Evolutionary conservation across 768 basidiomycete species (phyloP), one percentile per base, ranked within the genome.

Genomic region (Lentinula raphanica): DNA sequence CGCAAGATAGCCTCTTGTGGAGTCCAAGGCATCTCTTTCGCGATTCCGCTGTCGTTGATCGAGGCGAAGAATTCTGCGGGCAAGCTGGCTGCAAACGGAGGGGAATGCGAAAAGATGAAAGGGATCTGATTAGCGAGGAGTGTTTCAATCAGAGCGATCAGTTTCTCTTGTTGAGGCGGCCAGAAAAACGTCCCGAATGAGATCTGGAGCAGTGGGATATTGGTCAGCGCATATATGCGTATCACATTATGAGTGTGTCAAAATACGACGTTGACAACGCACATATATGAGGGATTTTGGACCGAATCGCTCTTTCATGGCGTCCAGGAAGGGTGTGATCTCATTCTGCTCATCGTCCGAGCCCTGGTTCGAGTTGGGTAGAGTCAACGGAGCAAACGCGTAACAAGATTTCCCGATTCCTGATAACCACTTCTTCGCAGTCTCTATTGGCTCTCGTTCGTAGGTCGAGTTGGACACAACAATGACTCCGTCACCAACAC

Each of bases 151-250:
- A 57, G 15, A n/a, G 32, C 56, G 9, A n/a, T 8, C 28, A 57
- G 19, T 21, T 57, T 57, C 11, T 48, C 45, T 9, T 17, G 56
- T 46, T 49, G 5, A 23, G 44, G 29, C 6, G 56, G 56, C 56
- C 56, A 57, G 45, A 36, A 57, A 8, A 57, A 28, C 11, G 56
- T 57, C 27, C 56, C 56, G 23, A 57, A 57, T 3, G 56, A 57
- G 25, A 57, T 57, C 56, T 57, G 21, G 39, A 21, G n/a, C n/a
- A 21, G 19, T n/a, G 13, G 13, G 21, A 6, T 27, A 31, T 7
- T 15, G 25, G 17, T 21, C 28, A 6, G 19, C 21, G 13, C 19
- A n/a, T n/a, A n/a, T n/a, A n/a, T n/a, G n/a, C n/a, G n/a, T n/a
- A n/a, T n/a, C n/a, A n/a, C n/a, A n/a, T n/a, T n/a, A n/a, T n/a